A percentile compares a stretch with the other conserved stretches of the same genome.
Evolutionary conservation across 2,329 filamentous ascomycete species (phyloP).

Genomic region (Beauveria brongniartii): DNA sequence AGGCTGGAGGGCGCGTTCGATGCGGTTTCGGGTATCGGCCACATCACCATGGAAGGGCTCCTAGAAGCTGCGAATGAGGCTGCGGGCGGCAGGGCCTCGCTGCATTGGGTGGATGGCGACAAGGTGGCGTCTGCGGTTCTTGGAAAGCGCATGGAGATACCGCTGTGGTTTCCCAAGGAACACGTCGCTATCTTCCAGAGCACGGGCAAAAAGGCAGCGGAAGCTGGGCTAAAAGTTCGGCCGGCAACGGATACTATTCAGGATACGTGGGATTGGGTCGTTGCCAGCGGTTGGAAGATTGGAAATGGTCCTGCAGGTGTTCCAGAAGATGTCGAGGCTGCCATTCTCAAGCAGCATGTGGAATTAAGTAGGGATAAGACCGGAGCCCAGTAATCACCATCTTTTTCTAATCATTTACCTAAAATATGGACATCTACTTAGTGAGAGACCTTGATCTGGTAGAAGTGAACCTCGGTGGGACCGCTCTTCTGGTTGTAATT

Average conservation of each 20-base stretch:
- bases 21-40: not conserved
- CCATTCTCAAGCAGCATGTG: not conserved
- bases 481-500: conserved; percentile 28
- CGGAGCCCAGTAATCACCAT: no score
- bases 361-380: not conserved
- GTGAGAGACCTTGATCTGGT: conserved; percentile 16
- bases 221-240: conserved; percentile 7
- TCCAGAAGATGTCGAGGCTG: conserved; percentile 1
- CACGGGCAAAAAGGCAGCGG: not conserved
- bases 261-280: conserved; percentile 13
- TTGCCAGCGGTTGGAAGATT: conserved; percentile 2
- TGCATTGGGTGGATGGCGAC: conserved; percentile 11
- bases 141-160: conserved; percentile 8
- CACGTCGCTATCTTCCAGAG: not conserved
- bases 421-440: not conserved
- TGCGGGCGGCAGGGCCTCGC: not conserved
- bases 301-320: not conserved
- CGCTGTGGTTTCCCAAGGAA: conserved; percentile 8
- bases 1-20: conserved; percentile 6
- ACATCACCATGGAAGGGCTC: conserved; percentile 4
- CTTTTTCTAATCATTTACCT: no score
- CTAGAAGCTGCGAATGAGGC: conserved; percentile 6
- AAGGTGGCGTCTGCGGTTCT: conserved; percentile 1
- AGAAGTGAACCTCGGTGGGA: conserved; percentile 20
- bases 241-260: conserved; percentile 1